Base-by-base conservation (phyloP, 305 asterid genomes). In the Lippia alba region DNA sequence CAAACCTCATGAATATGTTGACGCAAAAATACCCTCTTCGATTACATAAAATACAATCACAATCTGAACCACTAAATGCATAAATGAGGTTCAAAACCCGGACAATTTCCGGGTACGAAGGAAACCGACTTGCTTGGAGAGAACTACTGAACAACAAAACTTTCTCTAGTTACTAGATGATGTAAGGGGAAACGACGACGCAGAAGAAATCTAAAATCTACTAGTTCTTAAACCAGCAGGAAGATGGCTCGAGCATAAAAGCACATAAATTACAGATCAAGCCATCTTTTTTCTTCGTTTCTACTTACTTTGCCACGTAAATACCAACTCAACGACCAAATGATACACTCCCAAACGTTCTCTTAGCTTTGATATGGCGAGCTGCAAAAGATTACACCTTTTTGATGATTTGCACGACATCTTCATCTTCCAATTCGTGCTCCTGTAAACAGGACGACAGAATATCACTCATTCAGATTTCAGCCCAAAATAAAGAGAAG, bases 361-460 rank as follows among this genome's bases (percentile, higher is more conserved):
- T 41, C 41, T 3, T 14, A 54, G 16, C 15, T 5, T 49, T 10
- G 69, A 49, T 41, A 8, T 7, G 34, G 6, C 17, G 56, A 46
- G 66, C 44, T 56, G 6, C 8, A 15, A 48, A 36, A 36, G 51
- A 65, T 82, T 82, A 91, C 77, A 94, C 83, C 79, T 94, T 94
- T 73, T 94, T 94, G 59, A 94, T 91, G 81, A 94, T 90, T 79
- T 94, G 97, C 79, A 94, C 99, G 1, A 94, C 99, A 44, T 94
- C 99, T 81, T 94, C 99, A 49, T 91, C 99, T 79, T 94, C 99
- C 72, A 94, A 91, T 81, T 91, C 99, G 57, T 94, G 97, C 75
- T 91, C 97, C 99, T 94, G 57, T 51, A 45, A 51, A 76, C 15
- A 64, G 45, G 53, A 48, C 12, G 60, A 36, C 49, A 61, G 50